Percentiles rank a stretch among this genome's conserved stretches.
Conservation (phyloP, 2,329 filamentous ascomycete species). For the Ambrosiella xylebori region DNA sequence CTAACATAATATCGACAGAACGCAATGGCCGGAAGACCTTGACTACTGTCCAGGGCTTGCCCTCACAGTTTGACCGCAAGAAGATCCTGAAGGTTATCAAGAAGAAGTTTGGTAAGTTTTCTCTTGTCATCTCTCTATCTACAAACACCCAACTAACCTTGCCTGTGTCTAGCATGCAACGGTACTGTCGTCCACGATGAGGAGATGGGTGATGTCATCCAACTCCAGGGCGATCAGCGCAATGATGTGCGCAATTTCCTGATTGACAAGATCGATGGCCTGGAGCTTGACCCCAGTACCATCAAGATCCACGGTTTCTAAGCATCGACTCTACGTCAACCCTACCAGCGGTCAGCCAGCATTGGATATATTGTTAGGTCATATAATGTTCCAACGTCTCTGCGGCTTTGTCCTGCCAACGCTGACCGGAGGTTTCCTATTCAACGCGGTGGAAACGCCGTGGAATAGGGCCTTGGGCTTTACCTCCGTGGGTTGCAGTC, state of each 20-base stretch:
- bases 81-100: conserved; percentile 99
- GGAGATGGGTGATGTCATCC: conserved; percentile 98
- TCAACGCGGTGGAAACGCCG: conserved; percentile 1
- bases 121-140: not conserved
- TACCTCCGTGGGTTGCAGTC: not conserved
- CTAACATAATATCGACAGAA: conserved; percentile 38
- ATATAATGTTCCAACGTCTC: too few species aligned
- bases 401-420: too few species aligned
- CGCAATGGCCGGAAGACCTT: conserved; percentile 99
- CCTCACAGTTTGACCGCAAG: conserved; percentile 98
- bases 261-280: conserved; percentile 83
- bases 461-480: not conserved
- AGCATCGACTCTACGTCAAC: conserved; percentile 15
- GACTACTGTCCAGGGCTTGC: conserved; percentile 97
- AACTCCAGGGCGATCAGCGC: conserved; percentile 98
- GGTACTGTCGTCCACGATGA: conserved; percentile 93
- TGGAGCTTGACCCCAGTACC: conserved; percentile 87
- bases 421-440: not conserved
- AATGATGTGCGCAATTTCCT: conserved; percentile 98
- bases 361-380: too few species aligned
- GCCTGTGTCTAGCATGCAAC: conserved; percentile 65
- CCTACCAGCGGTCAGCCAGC: not conserved
- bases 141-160: conserved; percentile 15
- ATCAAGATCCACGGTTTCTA: conserved; percentile 65
- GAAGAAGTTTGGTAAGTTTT: conserved; percentile 82